Conservation (phyloP, 2,329 filamentous ascomycete species). For the Fusarium sp. region DNA sequence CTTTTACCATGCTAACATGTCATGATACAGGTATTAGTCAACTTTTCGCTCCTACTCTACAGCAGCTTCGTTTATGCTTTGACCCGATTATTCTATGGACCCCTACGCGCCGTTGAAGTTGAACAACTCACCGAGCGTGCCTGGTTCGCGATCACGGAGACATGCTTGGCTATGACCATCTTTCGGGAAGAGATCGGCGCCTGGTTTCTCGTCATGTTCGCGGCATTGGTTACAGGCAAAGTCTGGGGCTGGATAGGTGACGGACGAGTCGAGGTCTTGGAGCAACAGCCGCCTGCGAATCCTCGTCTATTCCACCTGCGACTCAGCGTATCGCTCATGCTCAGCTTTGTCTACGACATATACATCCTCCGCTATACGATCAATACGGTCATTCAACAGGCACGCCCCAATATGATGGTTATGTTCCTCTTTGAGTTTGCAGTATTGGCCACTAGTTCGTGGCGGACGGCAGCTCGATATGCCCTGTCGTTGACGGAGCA, state of each 20-base stretch:
- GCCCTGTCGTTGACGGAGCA: slow-evolving; percentile 81
- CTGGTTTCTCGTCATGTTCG: slow-evolving; percentile 97
- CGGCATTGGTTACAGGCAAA: slow-evolving; percentile 89
- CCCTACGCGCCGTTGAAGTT: slow-evolving; percentile 90
- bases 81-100: slow-evolving; percentile 90
- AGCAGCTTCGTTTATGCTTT: slow-evolving; percentile 85
- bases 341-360: slow-evolving; percentile 83
- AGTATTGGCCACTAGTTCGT: slow-evolving; percentile 81
- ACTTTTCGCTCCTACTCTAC: slow-evolving; percentile 85
- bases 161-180: slow-evolving; percentile 96
- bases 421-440: slow-evolving; percentile 99
- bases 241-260: slow-evolving; percentile 99
- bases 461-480: slow-evolving; percentile 83
- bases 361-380: slow-evolving; percentile 85
- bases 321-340: slow-evolving; percentile 78
- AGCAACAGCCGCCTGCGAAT: slow-evolving; percentile 93
- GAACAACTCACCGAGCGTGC: slow-evolving; percentile 97
- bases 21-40: slow-evolving; percentile 79
- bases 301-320: slow-evolving; percentile 88
- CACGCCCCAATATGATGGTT: slow-evolving; percentile 98
- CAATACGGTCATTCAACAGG: slow-evolving; percentile 83
- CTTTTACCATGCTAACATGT: slow-evolving; percentile 17
- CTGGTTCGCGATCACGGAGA: slow-evolving; percentile 98
- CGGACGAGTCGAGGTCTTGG: slow-evolving; percentile 90
- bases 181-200: slow-evolving; percentile 95